Evolutionary conservation across 306 rosid genomes (phyloP).

Genomic region (Lablab purpureus): DNA sequence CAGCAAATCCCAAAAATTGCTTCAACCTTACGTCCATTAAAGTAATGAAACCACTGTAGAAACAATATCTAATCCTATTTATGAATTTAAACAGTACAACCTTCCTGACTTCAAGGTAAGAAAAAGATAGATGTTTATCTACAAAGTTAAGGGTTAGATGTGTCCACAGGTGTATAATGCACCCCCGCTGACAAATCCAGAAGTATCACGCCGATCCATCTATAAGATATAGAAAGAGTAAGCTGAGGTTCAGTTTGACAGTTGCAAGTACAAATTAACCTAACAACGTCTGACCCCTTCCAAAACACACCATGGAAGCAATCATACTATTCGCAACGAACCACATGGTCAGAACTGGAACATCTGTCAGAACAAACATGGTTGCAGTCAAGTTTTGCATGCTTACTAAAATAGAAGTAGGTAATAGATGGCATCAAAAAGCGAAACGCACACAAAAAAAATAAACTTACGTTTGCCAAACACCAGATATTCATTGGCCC

Average conservation of each 20-base stretch:
- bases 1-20: constrained; percentile 68
- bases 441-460: background rate
- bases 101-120: constrained; percentile 60
- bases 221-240: constrained; percentile 45
- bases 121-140: constrained; percentile 49
- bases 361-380: constrained; percentile 9
- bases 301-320: constrained; percentile 45
- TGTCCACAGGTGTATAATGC: constrained; percentile 54
- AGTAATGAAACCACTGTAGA: constrained; percentile 41
- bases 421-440: background rate
- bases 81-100: constrained; percentile 58
- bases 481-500: background rate
- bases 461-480: background rate
- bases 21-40: constrained; percentile 71
- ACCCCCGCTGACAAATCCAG: constrained; percentile 99
- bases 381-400: constrained; percentile 15
- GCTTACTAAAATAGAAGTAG: constrained; percentile 5
- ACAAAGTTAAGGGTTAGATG: constrained; percentile 69
- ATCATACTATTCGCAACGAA: constrained; percentile 68
- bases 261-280: constrained; percentile 52
- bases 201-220: constrained; percentile 97
- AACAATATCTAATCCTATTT: constrained; percentile 41
- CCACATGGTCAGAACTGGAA: constrained; percentile 41
- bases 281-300: constrained; percentile 49
- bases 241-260: constrained; percentile 51